Percentiles rank a stretch among this genome's conserved stretches.
phyloP scores from a whole-genome alignment of 2,329 filamentous ascomycete species.

The Tympanopsis confertula region DNA sequence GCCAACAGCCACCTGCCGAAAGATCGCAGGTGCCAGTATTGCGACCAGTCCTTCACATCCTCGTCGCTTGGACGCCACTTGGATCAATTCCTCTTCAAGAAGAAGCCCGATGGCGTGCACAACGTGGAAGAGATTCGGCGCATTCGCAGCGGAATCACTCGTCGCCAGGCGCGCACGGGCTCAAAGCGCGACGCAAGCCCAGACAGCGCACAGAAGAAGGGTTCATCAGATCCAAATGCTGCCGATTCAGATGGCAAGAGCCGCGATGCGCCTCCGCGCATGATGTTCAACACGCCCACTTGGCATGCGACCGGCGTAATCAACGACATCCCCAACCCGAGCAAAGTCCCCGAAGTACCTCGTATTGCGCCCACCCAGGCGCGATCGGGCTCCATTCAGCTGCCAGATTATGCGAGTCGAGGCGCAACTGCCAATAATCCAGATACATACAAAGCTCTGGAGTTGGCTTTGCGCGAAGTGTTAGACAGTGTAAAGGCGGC shows the following conservation, averaged over 20 bases:
- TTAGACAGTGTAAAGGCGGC: not conserved
- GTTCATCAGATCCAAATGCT: not conserved
- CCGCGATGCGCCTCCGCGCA: not conserved
- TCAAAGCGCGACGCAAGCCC: not conserved
- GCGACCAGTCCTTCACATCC: not conserved
- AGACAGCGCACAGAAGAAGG: not conserved
- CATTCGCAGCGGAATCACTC: not conserved
- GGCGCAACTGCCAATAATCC: not conserved
- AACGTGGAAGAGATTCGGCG: conserved; percentile 1
- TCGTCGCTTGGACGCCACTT: not conserved
- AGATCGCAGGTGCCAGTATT: conserved; percentile 1
- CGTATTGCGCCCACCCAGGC: not conserved
- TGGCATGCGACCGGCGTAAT: conserved; percentile 1
- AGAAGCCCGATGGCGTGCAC: conserved; percentile 1
- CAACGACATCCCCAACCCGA: conserved; percentile 1
- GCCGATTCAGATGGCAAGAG: not conserved
- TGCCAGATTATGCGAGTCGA: not conserved
- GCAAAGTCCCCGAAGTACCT: not conserved
- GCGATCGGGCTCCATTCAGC: not conserved
- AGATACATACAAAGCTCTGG: not conserved
- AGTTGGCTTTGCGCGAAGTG: conserved; percentile 1
- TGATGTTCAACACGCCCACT: conserved; percentile 1
- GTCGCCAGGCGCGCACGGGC: not conserved
- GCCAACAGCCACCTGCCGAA: too few relatives aligned
- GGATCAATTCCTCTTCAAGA: conserved; percentile 1